phyloP scores from a whole-genome alignment of 352 stramenopile genomes.

The Phytopythium vexans region DNA sequence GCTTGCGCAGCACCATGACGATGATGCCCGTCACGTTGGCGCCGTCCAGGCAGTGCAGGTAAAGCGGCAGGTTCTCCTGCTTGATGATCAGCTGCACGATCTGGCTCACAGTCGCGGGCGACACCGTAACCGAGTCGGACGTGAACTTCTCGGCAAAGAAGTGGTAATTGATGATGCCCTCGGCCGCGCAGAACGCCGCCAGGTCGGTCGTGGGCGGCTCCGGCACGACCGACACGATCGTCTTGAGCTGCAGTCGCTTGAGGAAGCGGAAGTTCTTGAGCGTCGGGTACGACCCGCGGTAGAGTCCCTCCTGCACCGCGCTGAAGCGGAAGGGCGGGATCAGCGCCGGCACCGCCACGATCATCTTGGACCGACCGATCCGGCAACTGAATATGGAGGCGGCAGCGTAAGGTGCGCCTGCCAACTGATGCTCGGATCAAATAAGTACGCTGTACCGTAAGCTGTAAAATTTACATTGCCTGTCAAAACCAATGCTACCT shows the following conservation, averaged over 20 bases:
- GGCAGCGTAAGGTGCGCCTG: neutral
- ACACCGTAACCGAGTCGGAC: constrained; percentile 84
- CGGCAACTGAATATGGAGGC: neutral
- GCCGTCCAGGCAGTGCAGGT: constrained; percentile 87
- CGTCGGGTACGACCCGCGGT: constrained; percentile 79
- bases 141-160: constrained; percentile 89
- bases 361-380: constrained; percentile 15
- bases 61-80: constrained; percentile 74
- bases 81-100: constrained; percentile 81
- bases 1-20: constrained; percentile 85
- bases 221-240: constrained; percentile 76
- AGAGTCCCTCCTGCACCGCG: constrained; percentile 76
- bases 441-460: no score
- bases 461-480: no score
- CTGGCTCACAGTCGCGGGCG: constrained; percentile 60
- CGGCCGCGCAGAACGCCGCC: constrained; percentile 60
- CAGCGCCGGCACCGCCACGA: constrained; percentile 57
- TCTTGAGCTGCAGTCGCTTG: constrained; percentile 67
- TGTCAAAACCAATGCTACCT: no score
- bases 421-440: no score
- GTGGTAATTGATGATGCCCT: constrained; percentile 71
- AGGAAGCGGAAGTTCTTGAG: constrained; percentile 88
- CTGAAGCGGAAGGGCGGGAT: constrained; percentile 88
- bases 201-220: constrained; percentile 78
- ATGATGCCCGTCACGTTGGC: constrained; percentile 86